A percentile compares a stretch with the other conserved stretches of the same genome.
These are phyloP conservation scores for Ceriops zippeliana DNA, from an alignment of 345 rosid genomes.

Conservation along the genomic window DNA sequence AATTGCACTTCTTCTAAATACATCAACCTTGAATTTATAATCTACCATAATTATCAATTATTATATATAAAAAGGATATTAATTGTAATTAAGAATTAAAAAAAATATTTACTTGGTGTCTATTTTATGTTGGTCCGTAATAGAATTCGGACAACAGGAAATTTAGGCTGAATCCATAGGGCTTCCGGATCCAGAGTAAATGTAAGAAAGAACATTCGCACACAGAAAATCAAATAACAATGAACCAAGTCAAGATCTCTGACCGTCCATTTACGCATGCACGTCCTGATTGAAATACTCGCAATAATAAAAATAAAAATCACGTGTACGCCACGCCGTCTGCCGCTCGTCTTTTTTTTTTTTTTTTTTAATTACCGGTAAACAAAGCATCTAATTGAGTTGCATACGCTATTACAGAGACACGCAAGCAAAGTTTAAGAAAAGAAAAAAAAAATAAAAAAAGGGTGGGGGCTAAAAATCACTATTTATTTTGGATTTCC, in stretches of 20 bases:
- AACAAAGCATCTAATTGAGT: neutral
- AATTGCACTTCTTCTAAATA: too few species aligned
- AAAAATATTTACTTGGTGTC: too few species aligned
- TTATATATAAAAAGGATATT: too few species aligned
- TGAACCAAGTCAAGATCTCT: conserved; percentile 17
- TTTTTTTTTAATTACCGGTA: neutral
- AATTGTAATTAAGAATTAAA: too few species aligned
- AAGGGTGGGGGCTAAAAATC: neutral
- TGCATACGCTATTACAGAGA: too few species aligned
- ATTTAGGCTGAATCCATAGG: too few species aligned
- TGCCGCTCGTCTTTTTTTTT: conserved; percentile 17
- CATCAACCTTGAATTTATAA: too few species aligned
- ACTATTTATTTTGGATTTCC: conserved; percentile 20
- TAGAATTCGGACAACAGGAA: too few species aligned
- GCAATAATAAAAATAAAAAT: neutral
- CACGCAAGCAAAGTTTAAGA: neutral
- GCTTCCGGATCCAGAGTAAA: too few species aligned
- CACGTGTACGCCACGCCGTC: conserved; percentile 39
- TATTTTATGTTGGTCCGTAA: too few species aligned
- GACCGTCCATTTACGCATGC: conserved; percentile 19
- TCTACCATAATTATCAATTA: too few species aligned
- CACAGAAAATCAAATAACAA: neutral
- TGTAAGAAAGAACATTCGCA: too few species aligned
- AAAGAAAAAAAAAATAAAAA: neutral
- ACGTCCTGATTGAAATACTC: conserved; percentile 22